These are phyloP conservation scores for Imleria badia DNA, from an alignment of 768 basidiomycete genomes.

Conservation along the genomic window DNA sequence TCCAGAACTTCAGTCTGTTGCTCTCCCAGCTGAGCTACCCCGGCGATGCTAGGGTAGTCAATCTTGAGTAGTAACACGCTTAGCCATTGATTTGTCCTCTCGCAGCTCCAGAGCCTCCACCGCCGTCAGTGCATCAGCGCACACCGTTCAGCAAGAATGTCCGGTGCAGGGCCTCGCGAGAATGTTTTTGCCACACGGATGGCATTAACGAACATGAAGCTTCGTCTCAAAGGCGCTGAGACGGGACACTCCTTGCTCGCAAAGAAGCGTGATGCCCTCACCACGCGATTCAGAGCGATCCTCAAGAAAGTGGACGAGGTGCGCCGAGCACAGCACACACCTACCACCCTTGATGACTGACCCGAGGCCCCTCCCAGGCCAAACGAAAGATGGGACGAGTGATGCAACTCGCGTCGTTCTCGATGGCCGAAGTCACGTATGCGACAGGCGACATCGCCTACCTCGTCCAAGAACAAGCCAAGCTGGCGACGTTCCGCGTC, in stretches of 20 bases:
- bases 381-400: conserved; percentile 99
- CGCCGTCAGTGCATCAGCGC: not conserved
- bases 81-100: not conserved
- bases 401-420: conserved; percentile 98
- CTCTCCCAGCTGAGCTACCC: conserved; percentile 77
- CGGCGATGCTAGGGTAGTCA: conserved; percentile 38
- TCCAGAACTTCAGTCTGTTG: conserved; percentile 77
- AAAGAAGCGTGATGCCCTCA: conserved; percentile 97
- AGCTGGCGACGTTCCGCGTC: conserved; percentile 87
- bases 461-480: conserved; percentile 95
- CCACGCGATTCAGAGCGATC: conserved; percentile 91
- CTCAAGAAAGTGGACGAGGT: conserved; percentile 98
- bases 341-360: conserved; percentile 1
- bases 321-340: conserved; percentile 21
- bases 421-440: conserved; percentile 98
- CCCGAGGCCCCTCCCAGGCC: conserved; percentile 55
- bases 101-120: too few relatives aligned
- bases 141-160: conserved; percentile 54
- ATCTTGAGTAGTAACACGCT: not conserved
- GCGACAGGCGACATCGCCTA: conserved; percentile 97
- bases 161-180: conserved; percentile 86
- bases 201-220: conserved; percentile 92
- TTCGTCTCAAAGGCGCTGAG: conserved; percentile 87
- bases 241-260: conserved; percentile 94
- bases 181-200: conserved; percentile 96